Conservation (phyloP, 2,329 filamentous ascomycete genomes). For the Cercospora canescens region DNA sequence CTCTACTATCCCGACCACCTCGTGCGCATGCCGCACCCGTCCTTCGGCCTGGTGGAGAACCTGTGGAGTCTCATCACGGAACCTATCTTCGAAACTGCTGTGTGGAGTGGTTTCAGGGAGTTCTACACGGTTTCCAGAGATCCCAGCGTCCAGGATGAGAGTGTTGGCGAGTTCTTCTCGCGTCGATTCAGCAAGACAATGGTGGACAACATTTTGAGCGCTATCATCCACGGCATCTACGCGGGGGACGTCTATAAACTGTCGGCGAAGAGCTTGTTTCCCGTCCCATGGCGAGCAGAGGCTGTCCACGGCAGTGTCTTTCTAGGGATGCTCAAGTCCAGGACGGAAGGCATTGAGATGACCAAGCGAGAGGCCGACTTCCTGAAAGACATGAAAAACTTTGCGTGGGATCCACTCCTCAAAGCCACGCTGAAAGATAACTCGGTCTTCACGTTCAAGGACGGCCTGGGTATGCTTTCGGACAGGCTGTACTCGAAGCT, state of each 20-base stretch:
- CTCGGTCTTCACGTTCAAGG: constrained; percentile 47
- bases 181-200: constrained; percentile 56
- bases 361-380: constrained; percentile 37
- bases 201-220: constrained; percentile 74
- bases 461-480: constrained; percentile 44
- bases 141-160: constrained; percentile 60
- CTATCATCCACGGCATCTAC: constrained; percentile 81
- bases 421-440: constrained; percentile 34
- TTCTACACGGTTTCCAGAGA: constrained; percentile 29
- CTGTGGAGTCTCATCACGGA: constrained; percentile 43
- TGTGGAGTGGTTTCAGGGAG: constrained; percentile 41
- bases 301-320: constrained; percentile 42
- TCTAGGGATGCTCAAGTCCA: constrained; percentile 31
- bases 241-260: constrained; percentile 83
- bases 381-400: constrained; percentile 34
- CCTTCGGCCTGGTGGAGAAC: constrained; percentile 34
- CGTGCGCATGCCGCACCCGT: constrained; percentile 59
- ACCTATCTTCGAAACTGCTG: constrained; percentile 55
- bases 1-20: constrained; percentile 87
- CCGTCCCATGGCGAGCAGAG: constrained; percentile 54
- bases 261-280: constrained; percentile 67
- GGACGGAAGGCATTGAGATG: constrained; percentile 37
- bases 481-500: constrained; percentile 39
- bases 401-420: constrained; percentile 38
- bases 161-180: constrained; percentile 66